A percentile compares a stretch with the other conserved stretches of the same genome.
These are phyloP conservation scores for Scenedesmus sp. DNA, from an alignment of 163 green algal species.

Conservation along the genomic window DNA sequence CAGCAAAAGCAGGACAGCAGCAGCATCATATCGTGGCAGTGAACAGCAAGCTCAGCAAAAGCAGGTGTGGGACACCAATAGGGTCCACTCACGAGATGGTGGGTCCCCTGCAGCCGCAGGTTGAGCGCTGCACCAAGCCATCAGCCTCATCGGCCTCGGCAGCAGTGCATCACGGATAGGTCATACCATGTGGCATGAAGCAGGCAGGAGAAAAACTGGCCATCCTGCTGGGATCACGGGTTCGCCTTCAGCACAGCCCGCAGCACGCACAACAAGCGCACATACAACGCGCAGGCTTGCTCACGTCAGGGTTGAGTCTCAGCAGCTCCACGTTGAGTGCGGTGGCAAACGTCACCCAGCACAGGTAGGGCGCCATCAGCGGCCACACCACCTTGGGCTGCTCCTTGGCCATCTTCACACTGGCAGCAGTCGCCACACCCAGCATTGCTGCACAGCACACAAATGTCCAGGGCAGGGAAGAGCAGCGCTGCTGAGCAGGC, in stretches of 20 bases:
- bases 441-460: constrained; percentile 42
- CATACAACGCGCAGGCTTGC: background rate
- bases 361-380: constrained; percentile 58
- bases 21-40: too few species aligned
- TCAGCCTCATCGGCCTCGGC: background rate
- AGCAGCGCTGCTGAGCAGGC: too few species aligned
- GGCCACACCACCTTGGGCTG: constrained; percentile 25
- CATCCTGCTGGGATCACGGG: too few species aligned
- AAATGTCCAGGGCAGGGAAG: background rate
- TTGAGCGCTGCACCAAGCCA: background rate
- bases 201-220: too few species aligned
- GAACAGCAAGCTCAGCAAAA: too few species aligned
- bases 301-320: constrained; percentile 55
- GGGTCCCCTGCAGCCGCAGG: background rate
- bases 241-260: too few species aligned
- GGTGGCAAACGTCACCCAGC: constrained; percentile 55
- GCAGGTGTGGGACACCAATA: background rate
- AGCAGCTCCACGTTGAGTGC: constrained; percentile 56
- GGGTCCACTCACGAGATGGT: constrained; percentile 21
- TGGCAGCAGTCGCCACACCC: constrained; percentile 50
- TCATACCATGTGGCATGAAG: too few species aligned
- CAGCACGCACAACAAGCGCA: background rate
- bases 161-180: too few species aligned
- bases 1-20: too few species aligned
- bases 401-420: constrained; percentile 47